Evolutionary conservation across 257 asterid species (phyloP), one percentile per base, ranked within the genome.

Genomic region (Asclepias syriaca): DNA sequence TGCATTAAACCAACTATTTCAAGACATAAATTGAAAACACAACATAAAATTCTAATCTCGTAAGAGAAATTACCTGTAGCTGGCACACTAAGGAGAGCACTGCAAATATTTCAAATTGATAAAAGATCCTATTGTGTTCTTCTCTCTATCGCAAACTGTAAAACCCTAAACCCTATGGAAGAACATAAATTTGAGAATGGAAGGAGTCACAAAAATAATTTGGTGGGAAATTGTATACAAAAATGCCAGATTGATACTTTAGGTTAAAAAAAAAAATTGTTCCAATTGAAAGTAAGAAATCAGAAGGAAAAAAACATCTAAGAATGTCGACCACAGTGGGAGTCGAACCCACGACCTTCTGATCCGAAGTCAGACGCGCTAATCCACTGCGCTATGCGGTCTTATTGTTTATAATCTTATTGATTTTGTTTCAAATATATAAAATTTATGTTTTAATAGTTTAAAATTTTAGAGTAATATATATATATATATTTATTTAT

Each of bases 301-400:
- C 27, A 5, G 45, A 39, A 2, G 45, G 0, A 4, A 7, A 6
- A 40, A 40, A 40, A n/a, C n/a, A n/a, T n/a, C n/a, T n/a, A n/a
- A n/a, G n/a, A n/a, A n/a, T n/a, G n/a, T n/a, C 86, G 98, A 95
- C 97, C 99, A 92, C 96, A 95, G 97, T 95, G 96, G 99, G 97
- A 95, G 99, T 92, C 97, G 96, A 95, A 95, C 96, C 98, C 98
- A 92, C 97, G 96, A 92, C 97, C 98, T 95, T 90, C 87, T 95
- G 97, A 95, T 95, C 97, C 96, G 97, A 95, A 92, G 97, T 95
- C 99, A 95, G 88, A 92, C 97, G 96, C 99, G 97, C 98, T 92
- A 95, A 95, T 92, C 99, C 98, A 92, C 99, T 88, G 98, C 97
- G 98, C 98, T 90, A 95, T 92, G 98, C 96, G 96, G 96, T 88